Conservation (phyloP, 176 grass and related monocot genomes). For the Aegilops speltoides region DNA sequence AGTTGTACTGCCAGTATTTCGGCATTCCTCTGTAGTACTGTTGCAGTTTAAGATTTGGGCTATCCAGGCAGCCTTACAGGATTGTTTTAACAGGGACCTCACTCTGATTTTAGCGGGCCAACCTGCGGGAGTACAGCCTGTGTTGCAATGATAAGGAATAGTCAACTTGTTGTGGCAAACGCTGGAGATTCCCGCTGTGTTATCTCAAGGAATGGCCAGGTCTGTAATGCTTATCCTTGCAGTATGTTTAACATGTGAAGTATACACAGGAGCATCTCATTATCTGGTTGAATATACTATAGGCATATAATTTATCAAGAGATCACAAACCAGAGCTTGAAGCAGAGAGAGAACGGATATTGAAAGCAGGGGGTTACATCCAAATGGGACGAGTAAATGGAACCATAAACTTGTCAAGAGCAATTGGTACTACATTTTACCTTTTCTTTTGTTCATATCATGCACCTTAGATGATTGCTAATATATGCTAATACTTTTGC, state of each 20-base stretch:
- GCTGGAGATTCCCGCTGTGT: conserved; percentile 97
- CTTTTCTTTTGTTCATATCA: conserved; percentile 16
- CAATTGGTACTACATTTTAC: conserved; percentile 56
- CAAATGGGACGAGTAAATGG: conserved; percentile 90
- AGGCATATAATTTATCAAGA: conserved; percentile 94
- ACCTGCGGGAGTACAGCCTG: conserved; percentile 84
- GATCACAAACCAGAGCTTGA: conserved; percentile 96
- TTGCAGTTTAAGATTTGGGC: not conserved
- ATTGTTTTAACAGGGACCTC: conserved; percentile 69
- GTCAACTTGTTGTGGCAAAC: conserved; percentile 79
- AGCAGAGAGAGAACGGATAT: conserved; percentile 86
- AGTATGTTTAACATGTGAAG: not conserved
- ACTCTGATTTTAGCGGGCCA: conserved; percentile 85
- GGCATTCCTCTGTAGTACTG: not conserved
- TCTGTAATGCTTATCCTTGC: conserved; percentile 22
- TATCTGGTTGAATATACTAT: conserved; percentile 27
- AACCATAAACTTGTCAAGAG: conserved; percentile 90
- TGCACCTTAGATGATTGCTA: conserved; percentile 24
- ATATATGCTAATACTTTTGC: conserved; percentile 10
- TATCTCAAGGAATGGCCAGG: conserved; percentile 88
- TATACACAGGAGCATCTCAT: not conserved
- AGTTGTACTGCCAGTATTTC: not conserved
- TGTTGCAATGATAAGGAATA: conserved; percentile 89
- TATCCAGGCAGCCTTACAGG: conserved; percentile 12
- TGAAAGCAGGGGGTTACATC: conserved; percentile 92